phyloP scores from a whole-genome alignment of 2,329 filamentous ascomycete genomes.

The Aspergillus pseudoglaucus region DNA sequence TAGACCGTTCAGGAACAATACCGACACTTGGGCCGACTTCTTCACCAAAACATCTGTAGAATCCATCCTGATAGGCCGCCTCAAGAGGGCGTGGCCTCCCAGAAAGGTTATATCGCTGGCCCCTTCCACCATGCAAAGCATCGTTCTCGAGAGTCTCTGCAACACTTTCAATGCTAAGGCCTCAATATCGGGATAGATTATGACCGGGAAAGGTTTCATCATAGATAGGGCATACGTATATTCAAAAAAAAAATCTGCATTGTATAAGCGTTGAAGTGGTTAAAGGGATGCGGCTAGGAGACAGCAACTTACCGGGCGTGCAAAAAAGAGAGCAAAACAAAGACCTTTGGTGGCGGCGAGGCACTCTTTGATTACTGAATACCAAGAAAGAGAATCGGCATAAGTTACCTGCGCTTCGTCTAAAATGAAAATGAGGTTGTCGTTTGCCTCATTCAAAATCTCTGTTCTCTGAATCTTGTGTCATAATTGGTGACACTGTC shows the following conservation, averaged over 20 bases:
- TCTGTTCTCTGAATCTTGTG: not conserved
- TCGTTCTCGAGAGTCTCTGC: not conserved
- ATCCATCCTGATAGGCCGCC: slow-evolving; percentile 10
- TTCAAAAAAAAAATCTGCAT: not conserved
- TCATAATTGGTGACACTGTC: not conserved
- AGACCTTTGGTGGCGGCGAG: not conserved
- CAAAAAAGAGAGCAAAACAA: not conserved
- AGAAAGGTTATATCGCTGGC: not conserved
- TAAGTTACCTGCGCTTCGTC: slow-evolving; percentile 8
- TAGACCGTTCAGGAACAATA: slow-evolving; percentile 9
- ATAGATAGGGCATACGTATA: not conserved
- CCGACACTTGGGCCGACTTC: slow-evolving; percentile 1
- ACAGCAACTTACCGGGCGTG: not conserved
- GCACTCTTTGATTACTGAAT: slow-evolving; percentile 4
- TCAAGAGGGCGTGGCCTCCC: slow-evolving; percentile 4
- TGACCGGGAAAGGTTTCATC: not conserved
- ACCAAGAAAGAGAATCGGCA: slow-evolving; percentile 4
- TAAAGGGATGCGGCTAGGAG: not conserved
- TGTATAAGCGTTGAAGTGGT: not conserved
- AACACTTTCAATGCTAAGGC: not conserved
- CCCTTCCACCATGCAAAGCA: slow-evolving; percentile 2
- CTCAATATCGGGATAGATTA: not conserved
- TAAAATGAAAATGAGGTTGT: slow-evolving; percentile 6
- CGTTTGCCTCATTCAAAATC: not conserved
- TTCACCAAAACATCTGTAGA: slow-evolving; percentile 5